Conservation (phyloP, 2,329 filamentous ascomycete species). For the Hyphodiscus sp. region DNA sequence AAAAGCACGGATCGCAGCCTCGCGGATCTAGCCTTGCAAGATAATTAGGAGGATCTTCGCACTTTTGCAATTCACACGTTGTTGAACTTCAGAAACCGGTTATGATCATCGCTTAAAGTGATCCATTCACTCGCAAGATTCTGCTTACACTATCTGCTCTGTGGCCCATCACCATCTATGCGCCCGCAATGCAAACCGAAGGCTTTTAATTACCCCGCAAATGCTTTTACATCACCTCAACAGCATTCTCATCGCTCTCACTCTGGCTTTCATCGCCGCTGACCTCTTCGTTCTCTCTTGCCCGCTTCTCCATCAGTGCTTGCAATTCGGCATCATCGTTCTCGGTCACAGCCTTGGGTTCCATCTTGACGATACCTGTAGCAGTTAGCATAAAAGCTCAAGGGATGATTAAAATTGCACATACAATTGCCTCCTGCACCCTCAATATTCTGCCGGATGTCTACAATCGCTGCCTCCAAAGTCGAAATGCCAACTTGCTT, state of each 20-base stretch:
- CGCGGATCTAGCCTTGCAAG: constrained; percentile 8
- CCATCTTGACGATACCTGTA: constrained; percentile 73
- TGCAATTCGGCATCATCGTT: constrained; percentile 96
- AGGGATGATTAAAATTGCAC: neutral
- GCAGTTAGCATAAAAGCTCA: neutral
- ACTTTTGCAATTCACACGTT: neutral
- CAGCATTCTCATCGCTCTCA: constrained; percentile 86
- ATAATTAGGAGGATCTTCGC: neutral
- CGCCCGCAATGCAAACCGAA: constrained; percentile 28
- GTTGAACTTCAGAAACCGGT: neutral
- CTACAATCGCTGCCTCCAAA: constrained; percentile 82
- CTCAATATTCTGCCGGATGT: constrained; percentile 77
- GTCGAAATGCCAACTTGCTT: constrained; percentile 79
- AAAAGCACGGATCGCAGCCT: constrained; percentile 2
- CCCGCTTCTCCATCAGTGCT: constrained; percentile 97
- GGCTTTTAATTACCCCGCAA: constrained; percentile 23
- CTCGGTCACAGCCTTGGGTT: constrained; percentile 97
- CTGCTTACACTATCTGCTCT: constrained; percentile 6
- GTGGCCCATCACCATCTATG: constrained; percentile 14
- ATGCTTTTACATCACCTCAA: constrained; percentile 40
- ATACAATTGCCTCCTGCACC: constrained; percentile 70
- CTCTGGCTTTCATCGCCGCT: constrained; percentile 95
- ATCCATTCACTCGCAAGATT: neutral
- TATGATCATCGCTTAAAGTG: neutral
- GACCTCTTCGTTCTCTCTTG: constrained; percentile 95